Percentiles rank a stretch among this genome's conserved stretches.
Conservation (phyloP, 2,329 filamentous ascomycete species). For the Epichloe sp. region DNA sequence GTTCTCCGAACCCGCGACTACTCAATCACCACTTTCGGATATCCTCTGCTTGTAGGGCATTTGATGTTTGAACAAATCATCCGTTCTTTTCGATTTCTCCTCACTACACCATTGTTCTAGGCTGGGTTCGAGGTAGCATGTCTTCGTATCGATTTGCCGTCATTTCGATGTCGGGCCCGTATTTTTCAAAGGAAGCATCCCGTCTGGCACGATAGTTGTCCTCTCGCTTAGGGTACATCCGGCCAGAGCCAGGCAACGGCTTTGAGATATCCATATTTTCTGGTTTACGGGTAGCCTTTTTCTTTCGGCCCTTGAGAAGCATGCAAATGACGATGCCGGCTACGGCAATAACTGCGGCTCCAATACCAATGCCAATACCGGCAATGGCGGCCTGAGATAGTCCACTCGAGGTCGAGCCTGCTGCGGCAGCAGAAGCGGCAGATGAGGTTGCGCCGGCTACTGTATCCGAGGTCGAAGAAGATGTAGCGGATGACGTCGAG, state of each 20-base stretch:
- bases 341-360: conserved; percentile 27
- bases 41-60: background rate
- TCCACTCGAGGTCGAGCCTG: conserved; percentile 10
- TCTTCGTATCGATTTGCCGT: conserved; percentile 44
- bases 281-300: conserved; percentile 4
- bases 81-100: background rate
- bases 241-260: conserved; percentile 34
- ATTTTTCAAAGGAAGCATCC: conserved; percentile 22
- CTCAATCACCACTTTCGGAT: background rate
- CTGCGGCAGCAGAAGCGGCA: conserved; percentile 2
- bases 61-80: background rate
- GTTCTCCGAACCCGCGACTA: background rate
- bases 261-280: conserved; percentile 33
- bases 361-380: conserved; percentile 36
- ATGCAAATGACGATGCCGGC: conserved; percentile 26
- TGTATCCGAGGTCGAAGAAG: conserved; percentile 2
- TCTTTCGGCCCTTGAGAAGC: conserved; percentile 19
- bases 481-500: conserved; percentile 2
- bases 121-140: conserved; percentile 38
- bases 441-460: conserved; percentile 6
- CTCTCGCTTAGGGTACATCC: conserved; percentile 22
- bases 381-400: conserved; percentile 32
- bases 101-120: conserved; percentile 28
- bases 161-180: conserved; percentile 33
- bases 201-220: conserved; percentile 9